Percentiles rank a stretch among this genome's conserved stretches.
Conservation (phyloP, 805 yeast genomes). For the Candida namnaoensis region DNA sequence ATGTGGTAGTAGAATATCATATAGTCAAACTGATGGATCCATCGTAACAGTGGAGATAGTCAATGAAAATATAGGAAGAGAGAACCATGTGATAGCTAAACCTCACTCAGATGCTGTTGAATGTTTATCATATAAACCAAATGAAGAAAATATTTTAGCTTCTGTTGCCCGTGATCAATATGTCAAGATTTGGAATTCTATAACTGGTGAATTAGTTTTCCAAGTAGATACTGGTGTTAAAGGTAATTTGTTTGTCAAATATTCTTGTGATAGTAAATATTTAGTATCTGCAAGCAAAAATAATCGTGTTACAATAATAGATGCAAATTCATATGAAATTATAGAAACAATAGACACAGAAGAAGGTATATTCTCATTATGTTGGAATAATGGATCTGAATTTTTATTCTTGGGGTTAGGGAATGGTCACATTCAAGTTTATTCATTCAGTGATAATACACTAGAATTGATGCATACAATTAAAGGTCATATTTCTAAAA, state of each 20-base stretch:
- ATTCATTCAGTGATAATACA: slow-evolving; percentile 4
- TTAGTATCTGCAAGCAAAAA: slow-evolving; percentile 34
- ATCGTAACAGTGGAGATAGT: slow-evolving; percentile 22
- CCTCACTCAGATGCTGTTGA: slow-evolving; percentile 19
- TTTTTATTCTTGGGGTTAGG: slow-evolving; percentile 38
- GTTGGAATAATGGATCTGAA: slow-evolving; percentile 23
- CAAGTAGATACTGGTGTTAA: slow-evolving; percentile 20
- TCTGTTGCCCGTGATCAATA: slow-evolving; percentile 38
- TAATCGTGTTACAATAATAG: slow-evolving; percentile 26
- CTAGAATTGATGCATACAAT: slow-evolving; percentile 11
- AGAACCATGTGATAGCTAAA: slow-evolving; percentile 4
- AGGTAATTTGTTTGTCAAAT: slow-evolving; percentile 12
- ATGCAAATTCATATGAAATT: slow-evolving; percentile 21
- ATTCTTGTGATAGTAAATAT: slow-evolving; percentile 31
- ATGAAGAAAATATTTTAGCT: slow-evolving; percentile 33
- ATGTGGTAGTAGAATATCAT: slow-evolving; percentile 20
- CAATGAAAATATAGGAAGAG: slow-evolving; percentile 28
- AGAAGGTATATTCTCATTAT: slow-evolving; percentile 19
- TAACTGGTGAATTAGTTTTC: slow-evolving; percentile 23
- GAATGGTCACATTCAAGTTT: slow-evolving; percentile 32
- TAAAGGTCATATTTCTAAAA: slow-evolving; percentile 43
- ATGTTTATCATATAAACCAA: slow-evolving; percentile 41
- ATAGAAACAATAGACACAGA: slow-evolving; percentile 17
- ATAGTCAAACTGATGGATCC: slow-evolving; percentile 17
- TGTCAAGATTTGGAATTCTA: slow-evolving; percentile 38